phyloP scores from a whole-genome alignment of 2,329 filamentous ascomycete species.

The Pseudomassariella vexata region DNA sequence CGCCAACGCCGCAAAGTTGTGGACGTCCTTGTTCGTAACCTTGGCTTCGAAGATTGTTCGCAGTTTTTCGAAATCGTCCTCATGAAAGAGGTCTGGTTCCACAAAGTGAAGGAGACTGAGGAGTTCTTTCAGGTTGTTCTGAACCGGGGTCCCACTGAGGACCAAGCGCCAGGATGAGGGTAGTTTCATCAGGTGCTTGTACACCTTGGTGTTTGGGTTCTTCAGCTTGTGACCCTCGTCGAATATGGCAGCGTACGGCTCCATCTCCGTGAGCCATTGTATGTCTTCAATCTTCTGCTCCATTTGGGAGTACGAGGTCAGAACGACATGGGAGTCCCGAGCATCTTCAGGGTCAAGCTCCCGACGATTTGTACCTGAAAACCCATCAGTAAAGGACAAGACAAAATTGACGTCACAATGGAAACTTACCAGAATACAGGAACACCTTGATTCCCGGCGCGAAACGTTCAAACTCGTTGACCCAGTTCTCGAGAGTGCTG shows the following conservation, averaged over 20 bases:
- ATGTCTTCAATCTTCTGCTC: conserved; percentile 42
- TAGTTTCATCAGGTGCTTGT: conserved; percentile 73
- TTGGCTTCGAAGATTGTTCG: conserved; percentile 87
- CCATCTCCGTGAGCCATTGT: conserved; percentile 40
- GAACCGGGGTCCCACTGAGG: conserved; percentile 83
- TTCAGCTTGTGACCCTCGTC: conserved; percentile 94
- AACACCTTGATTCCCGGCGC: conserved; percentile 71
- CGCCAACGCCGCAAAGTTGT: conserved; percentile 78
- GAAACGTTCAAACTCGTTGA: conserved; percentile 82
- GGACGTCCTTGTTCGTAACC: conserved; percentile 72
- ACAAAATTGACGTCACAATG: neutral
- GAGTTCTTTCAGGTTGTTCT: conserved; percentile 92
- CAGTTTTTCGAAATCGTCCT: conserved; percentile 67
- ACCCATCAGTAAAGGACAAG: conserved; percentile 32
- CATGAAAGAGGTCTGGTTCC: conserved; percentile 75
- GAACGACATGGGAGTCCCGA: conserved; percentile 56
- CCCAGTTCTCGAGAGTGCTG: conserved; percentile 94
- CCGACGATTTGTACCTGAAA: conserved; percentile 59
- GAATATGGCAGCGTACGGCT: conserved; percentile 61
- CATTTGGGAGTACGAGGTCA: conserved; percentile 57
- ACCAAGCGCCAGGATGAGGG: conserved; percentile 78
- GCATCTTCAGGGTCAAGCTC: conserved; percentile 59
- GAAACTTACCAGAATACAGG: conserved; percentile 44
- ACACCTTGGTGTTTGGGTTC: conserved; percentile 77
- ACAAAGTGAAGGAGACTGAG: conserved; percentile 91